Evolutionary conservation across 768 basidiomycete genomes (phyloP), one percentile per base, ranked within the genome.

Genomic region (Pulveroboletus ravenelii): DNA sequence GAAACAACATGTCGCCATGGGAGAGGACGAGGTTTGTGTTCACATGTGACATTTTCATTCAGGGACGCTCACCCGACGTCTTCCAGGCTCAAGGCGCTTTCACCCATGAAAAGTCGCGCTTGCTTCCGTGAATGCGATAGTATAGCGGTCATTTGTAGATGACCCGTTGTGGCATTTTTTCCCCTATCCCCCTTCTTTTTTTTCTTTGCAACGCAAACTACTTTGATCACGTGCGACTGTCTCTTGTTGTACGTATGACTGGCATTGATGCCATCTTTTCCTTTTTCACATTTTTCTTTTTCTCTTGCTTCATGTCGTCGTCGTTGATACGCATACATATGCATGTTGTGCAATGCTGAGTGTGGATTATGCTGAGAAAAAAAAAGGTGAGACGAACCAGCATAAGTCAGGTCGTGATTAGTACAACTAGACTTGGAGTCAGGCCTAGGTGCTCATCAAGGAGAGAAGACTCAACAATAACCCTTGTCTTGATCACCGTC

Each of bases 101-200:
- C n/a, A 40, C 52, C 42, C 51, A 52, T 17, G 65, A 68, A 50
- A 67, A 67, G 53, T 52, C 62, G 13, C 54, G 49, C 20, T 42
- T 64, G 40, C 52, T 67, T 17, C 41, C 1, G n/a, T 48, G 18
- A 31, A 12, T 31, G 30, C 12, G 30, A 25, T 30, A 29, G 5
- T 14, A 10, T 5, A 18, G 12, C 10, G 18, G 12, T n/a, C 10
- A 14, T 17, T 23, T 23, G 20, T 23, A 23, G 38, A 38, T 13
- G 23, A 27, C 15, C 34, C n/a, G 7, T n/a, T n/a, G 15, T n/a
- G 15, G 15, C 34, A 8, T 15, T n/a, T 6, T 17, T 36, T 15
- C 10, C 9, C 10, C 20, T 37, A 5, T 23, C 20, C 20, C 20
- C 2, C 20, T 14, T 17, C 15, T 14, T 41, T 23, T 12, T 10